Evolutionary conservation across 352 stramenopile genomes (phyloP).

Genomic region (Aphanomyces cochlioides): DNA sequence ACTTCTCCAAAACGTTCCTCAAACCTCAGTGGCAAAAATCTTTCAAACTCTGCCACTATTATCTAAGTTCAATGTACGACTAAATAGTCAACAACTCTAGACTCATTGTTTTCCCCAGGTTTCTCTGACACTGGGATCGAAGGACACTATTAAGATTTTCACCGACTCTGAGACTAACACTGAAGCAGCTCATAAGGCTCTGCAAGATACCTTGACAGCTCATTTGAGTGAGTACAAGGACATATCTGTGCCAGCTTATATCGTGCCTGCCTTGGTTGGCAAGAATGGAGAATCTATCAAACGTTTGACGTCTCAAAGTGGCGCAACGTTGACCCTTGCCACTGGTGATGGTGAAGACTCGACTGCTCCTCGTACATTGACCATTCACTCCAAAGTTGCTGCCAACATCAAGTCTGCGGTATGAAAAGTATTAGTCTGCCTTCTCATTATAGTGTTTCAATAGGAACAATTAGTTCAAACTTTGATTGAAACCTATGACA

Average conservation of each 20-base stretch:
- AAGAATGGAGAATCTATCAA: slow-evolving; percentile 78
- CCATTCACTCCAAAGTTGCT: slow-evolving; percentile 59
- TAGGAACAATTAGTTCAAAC: slow-evolving; percentile 18
- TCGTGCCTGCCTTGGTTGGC: slow-evolving; percentile 64
- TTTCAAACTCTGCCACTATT: slow-evolving; percentile 62
- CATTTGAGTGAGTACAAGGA: slow-evolving; percentile 73
- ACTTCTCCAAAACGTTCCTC: slow-evolving; percentile 46
- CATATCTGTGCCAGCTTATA: slow-evolving; percentile 53
- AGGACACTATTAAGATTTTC: slow-evolving; percentile 61
- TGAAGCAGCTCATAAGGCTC: slow-evolving; percentile 40
- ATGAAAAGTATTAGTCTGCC: background rate
- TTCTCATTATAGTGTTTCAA: background rate
- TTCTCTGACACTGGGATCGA: slow-evolving; percentile 52
- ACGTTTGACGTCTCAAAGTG: slow-evolving; percentile 57
- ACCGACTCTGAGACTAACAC: slow-evolving; percentile 56
- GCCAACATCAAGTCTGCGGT: slow-evolving; percentile 54
- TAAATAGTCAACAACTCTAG: too few species aligned
- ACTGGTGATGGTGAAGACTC: slow-evolving; percentile 17
- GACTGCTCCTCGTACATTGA: slow-evolving; percentile 43
- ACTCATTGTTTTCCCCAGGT: background rate
- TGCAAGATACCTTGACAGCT: slow-evolving; percentile 47
- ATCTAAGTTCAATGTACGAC: slow-evolving; percentile 44
- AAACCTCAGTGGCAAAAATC: slow-evolving; percentile 48
- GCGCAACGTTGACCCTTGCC: slow-evolving; percentile 31
- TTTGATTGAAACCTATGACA: slow-evolving; percentile 20